These are phyloP conservation scores for Phaffia rhodozyma DNA, from an alignment of 1,284 basidiomycete species.

Conservation along the genomic window DNA sequence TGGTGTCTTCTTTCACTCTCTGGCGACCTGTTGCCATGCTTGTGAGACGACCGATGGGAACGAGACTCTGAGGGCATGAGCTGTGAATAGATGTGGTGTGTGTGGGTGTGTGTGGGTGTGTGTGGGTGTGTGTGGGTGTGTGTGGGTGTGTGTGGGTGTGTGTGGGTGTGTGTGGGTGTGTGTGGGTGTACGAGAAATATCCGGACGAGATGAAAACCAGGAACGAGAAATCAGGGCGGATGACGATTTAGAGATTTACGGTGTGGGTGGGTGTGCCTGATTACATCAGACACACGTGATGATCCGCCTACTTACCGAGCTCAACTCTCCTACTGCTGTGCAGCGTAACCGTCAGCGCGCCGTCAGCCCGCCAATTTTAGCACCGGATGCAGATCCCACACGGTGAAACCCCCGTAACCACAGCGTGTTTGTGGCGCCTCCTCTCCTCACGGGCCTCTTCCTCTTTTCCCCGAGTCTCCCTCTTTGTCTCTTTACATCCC, in stretches of 20 bases:
- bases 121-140: not conserved
- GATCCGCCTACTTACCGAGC: no score
- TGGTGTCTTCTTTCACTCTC: constrained; percentile 8
- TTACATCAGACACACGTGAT: no score
- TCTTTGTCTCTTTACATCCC: not conserved
- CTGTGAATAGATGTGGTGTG: no score
- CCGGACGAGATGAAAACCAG: not conserved
- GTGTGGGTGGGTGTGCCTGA: not conserved
- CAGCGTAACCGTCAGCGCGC: not conserved
- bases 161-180: not conserved
- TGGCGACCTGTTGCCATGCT: not conserved
- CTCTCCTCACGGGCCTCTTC: not conserved
- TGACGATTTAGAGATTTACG: not conserved
- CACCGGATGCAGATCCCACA: not conserved
- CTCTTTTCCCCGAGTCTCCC: not conserved
- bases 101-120: not conserved
- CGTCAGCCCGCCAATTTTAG: not conserved
- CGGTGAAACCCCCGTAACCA: not conserved
- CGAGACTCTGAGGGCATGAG: not conserved
- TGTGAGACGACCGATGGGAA: not conserved
- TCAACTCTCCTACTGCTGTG: no score
- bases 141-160: not conserved
- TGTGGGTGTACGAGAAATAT: not conserved
- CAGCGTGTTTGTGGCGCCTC: not conserved
- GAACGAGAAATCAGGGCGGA: not conserved